These are phyloP conservation scores for Fusarium incarnatum DNA, from an alignment of 2,329 filamentous ascomycete genomes.

Conservation along the genomic window DNA sequence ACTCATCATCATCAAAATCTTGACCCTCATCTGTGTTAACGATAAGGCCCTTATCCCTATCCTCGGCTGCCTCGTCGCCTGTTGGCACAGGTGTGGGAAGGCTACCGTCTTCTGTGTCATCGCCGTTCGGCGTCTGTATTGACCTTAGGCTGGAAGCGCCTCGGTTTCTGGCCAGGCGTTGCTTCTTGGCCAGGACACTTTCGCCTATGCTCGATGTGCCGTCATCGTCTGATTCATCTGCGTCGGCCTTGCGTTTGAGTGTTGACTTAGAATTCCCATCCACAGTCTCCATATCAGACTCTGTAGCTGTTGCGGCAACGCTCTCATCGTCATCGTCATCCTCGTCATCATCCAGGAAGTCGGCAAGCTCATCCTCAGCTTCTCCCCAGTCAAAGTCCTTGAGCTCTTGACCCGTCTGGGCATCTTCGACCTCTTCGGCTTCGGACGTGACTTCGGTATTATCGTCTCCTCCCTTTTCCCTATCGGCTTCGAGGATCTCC, in stretches of 20 bases:
- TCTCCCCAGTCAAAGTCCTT: constrained; percentile 71
- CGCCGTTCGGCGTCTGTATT: constrained; percentile 56
- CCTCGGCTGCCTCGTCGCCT: constrained; percentile 49
- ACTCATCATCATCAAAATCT: constrained; percentile 66
- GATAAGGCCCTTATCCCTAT: constrained; percentile 47
- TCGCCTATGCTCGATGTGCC: constrained; percentile 49
- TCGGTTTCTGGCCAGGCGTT: constrained; percentile 59
- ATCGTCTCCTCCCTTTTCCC: constrained; percentile 53
- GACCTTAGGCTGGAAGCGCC: constrained; percentile 61
- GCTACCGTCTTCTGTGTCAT: constrained; percentile 51
- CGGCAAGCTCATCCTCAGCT: constrained; percentile 78
- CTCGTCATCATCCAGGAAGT: constrained; percentile 72
- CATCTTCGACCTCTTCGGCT: constrained; percentile 49
- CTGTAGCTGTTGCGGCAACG: constrained; percentile 37
- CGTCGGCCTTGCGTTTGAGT: constrained; percentile 52
- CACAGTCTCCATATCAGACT: constrained; percentile 47
- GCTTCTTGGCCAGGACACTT: constrained; percentile 63
- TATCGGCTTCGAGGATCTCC: constrained; percentile 77
- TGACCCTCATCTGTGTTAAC: constrained; percentile 48
- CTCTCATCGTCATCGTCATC: constrained; percentile 59
- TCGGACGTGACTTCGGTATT: constrained; percentile 49
- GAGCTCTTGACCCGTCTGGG: constrained; percentile 57
- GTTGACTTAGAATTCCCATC: constrained; percentile 46
- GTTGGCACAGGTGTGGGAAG: constrained; percentile 56
- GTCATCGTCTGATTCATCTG: constrained; percentile 51